Conservation (phyloP, 202 grass and related monocot species). For the Setaria viridis region DNA sequence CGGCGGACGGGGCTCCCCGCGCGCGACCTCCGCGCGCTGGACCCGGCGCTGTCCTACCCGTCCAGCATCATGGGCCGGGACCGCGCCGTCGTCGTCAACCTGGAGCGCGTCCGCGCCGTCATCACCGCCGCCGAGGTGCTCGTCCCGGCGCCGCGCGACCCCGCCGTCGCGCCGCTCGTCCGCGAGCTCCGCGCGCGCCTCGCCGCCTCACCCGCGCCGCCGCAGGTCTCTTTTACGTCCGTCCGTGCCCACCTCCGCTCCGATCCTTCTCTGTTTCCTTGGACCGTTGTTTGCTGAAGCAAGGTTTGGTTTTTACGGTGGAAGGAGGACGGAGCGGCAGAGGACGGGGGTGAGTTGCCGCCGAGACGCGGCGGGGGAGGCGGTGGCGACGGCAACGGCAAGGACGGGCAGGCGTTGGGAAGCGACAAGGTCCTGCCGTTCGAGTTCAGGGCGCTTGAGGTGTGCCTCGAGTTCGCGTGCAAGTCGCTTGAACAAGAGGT, state of each 20-base stretch:
- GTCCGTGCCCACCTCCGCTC: no score
- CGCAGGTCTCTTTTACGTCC: not conserved
- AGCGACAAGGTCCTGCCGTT: constrained; percentile 56
- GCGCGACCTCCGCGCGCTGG: constrained; percentile 60
- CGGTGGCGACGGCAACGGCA: not conserved
- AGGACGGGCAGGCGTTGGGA: not conserved
- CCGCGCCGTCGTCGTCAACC: constrained; percentile 59
- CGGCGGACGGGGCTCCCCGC: constrained; percentile 53
- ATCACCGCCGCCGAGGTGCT: constrained; percentile 73
- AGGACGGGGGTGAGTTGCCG: not conserved
- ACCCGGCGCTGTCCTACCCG: constrained; percentile 51
- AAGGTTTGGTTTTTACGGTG: not conserved
- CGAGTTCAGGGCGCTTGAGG: constrained; percentile 70
- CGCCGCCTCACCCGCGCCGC: not conserved
- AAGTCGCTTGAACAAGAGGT: constrained; percentile 69
- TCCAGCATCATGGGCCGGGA: constrained; percentile 45
- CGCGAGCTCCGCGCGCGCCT: constrained; percentile 54
- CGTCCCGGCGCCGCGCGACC: constrained; percentile 47
- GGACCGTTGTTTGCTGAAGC: not conserved
- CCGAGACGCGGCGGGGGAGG: no score
- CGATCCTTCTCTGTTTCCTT: not conserved
- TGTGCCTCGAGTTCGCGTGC: constrained; percentile 63
- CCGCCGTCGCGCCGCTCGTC: constrained; percentile 52
- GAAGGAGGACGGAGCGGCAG: not conserved
- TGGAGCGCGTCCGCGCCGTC: constrained; percentile 63